phyloP scores from a whole-genome alignment of 176 grass and related monocot genomes.

The Paspalum vaginatum region DNA sequence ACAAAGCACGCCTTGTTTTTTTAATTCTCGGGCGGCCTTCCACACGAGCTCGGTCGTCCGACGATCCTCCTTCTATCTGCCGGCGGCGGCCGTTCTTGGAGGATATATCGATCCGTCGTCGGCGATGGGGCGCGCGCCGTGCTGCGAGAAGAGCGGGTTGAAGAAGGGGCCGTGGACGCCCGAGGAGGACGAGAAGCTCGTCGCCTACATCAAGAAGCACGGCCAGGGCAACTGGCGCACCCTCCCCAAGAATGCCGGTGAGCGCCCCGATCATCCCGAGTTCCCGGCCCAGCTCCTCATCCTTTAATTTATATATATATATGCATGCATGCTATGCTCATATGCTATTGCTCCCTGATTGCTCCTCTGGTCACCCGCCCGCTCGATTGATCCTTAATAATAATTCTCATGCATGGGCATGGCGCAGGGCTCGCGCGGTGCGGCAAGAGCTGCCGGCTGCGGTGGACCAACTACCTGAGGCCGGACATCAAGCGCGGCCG shows the following conservation, averaged over 20 bases:
- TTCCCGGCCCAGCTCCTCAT: neutral
- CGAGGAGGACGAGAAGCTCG: constrained; percentile 96
- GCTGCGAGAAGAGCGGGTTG: constrained; percentile 84
- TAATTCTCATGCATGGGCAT: neutral
- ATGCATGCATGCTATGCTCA: neutral
- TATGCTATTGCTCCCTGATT: neutral
- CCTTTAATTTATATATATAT: neutral
- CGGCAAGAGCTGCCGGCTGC: constrained; percentile 97
- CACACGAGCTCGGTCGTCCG: neutral
- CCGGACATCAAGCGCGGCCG: constrained; percentile 96
- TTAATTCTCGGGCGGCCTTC: neutral
- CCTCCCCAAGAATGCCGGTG: constrained; percentile 94
- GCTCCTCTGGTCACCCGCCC: neutral
- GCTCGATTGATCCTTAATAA: neutral
- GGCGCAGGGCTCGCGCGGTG: constrained; percentile 75
- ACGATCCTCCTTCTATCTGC: no score
- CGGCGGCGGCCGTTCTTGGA: no score
- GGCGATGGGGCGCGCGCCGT: constrained; percentile 84
- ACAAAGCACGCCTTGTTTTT: constrained; percentile 41
- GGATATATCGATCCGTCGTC: neutral
- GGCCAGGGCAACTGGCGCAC: constrained; percentile 94
- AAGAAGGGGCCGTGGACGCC: constrained; percentile 94
- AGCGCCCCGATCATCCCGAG: neutral
- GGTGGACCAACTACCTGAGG: constrained; percentile 94
- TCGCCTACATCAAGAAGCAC: constrained; percentile 83